Evolutionary conservation across 495 filamentous ascomycete species (phyloP).

Genomic region (Aspergillus taichungensis): DNA sequence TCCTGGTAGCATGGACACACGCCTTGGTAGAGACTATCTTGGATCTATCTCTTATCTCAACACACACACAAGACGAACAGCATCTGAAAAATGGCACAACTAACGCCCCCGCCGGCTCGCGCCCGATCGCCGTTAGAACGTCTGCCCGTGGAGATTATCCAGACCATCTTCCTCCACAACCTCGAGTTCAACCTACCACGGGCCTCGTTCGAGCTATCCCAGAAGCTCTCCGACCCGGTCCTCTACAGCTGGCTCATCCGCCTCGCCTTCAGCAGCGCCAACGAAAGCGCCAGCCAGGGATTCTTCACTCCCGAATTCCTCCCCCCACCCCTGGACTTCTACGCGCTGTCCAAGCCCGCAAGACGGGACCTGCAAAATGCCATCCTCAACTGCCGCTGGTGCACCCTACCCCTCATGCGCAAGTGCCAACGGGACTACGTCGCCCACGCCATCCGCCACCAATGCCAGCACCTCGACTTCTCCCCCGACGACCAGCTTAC

Average conservation of each 20-base stretch:
- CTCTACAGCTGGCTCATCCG: conserved; percentile 39
- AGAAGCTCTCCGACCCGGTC: conserved; percentile 24
- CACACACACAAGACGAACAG: too few relatives aligned
- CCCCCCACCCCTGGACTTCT: conserved; percentile 27
- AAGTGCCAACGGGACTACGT: conserved; percentile 34
- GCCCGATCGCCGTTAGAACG: conserved; percentile 34
- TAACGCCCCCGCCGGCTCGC: neutral
- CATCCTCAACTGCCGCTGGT: conserved; percentile 38
- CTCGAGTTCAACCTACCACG: conserved; percentile 44
- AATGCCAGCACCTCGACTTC: conserved; percentile 20
- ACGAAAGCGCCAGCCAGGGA: conserved; percentile 17
- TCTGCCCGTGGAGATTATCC: conserved; percentile 44
- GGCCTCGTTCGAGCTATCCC: conserved; percentile 27
- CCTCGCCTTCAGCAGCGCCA: conserved; percentile 31
- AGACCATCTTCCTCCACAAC: conserved; percentile 42
- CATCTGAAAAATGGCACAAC: conserved; percentile 7
- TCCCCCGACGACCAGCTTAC: conserved; percentile 9
- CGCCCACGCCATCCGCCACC: conserved; percentile 20
- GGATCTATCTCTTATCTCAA: too few relatives aligned
- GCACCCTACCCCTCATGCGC: conserved; percentile 32
- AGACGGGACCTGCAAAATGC: conserved; percentile 21
- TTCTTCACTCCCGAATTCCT: conserved; percentile 34
- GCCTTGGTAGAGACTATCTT: too few relatives aligned
- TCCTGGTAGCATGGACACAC: too few relatives aligned
- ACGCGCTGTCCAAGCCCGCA: conserved; percentile 14